Evolutionary conservation across 129 eudicot genomes (phyloP), one percentile per base, ranked within the genome.

Genomic region (Lactuca saligna): DNA sequence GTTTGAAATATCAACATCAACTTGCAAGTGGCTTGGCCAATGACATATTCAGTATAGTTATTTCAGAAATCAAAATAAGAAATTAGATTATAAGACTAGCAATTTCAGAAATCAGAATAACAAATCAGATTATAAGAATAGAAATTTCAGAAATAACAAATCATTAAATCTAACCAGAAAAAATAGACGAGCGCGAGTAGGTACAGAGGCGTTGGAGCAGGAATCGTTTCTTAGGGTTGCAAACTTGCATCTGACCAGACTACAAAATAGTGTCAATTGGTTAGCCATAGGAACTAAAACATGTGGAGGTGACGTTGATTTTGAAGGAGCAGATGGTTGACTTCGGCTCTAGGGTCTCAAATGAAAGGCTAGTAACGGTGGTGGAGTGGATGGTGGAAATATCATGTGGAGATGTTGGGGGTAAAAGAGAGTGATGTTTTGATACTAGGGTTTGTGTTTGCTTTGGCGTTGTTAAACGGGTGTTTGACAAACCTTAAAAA

Each of bases 341-440:
- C 49, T 78, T 84, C 0, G 73, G 88, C 14, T 74, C 80, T 3
- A 82, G 84, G 69, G 94, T 84, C 49, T 75, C 63, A 14, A 78
- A 69, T 15, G 78, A 76, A 74, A 85, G 86, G 68, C 88, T 66
- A 3, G 94, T 51, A 53, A 88, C 78, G 44, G 82, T 81, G 31
- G 94, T 91, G 49, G 96, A 83, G 55, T 91, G 88, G 1, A 88
- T 79, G 77, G 88, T 87, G 41, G 84, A 91, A 74, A 91, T 82
- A 57, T 80, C 79, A 74, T 80, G 85, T 4, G 96, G 91, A 2
- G 79, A 34, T 9, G 42, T 25, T 0, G 96, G 94, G 57, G 96
- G 96, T 80, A 71, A 88, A 91, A 6, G 81, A 34, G 3, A 91
- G 59, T 17, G 85, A 86, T 48, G 90, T 79, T 13, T 81, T 72